Evolutionary conservation across 169 alveolate species (phyloP), one percentile per base, ranked within the genome.

Genomic region (Theileria parva): DNA sequence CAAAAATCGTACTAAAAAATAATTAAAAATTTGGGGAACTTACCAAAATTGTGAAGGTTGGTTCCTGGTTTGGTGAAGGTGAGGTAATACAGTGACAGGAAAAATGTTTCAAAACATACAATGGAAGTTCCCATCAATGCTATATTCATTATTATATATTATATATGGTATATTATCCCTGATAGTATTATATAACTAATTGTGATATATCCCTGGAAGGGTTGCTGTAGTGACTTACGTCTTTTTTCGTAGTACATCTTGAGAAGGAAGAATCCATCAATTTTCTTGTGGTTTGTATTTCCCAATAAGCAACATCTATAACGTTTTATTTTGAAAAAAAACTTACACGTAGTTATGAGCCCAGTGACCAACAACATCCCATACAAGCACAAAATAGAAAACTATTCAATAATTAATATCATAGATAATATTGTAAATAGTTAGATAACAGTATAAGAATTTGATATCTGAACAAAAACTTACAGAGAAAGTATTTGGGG

Each of bases 291-390:
- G 80, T 85, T 78, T 19, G 74, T 57, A 53, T 48, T 60, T 21
- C 79, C 78, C 28, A 51, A 25, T 19, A 77, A 27, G 5, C 85
- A 77, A 50, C 91, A 85, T 0, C 91, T 85, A 34, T 1, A 19
- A 19, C 53, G 70, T 6, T 19, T 1, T 2, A 34, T 15, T 13
- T 68, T 7, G 67, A 15, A 4, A 28, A 7, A 28, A n/a, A 17
- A 76, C 89, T 59, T 77, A 85, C 91, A 80, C 87, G 48, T 85
- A 85, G 84, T 77, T 77, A 84, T 85, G 87, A 15, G 79, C 4
- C 87, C 91, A 77, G 67, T 85, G 91, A 4, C 91, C 91, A 48
- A 74, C 74, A 51, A 85, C 63, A 64, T 85, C 91, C 44, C 61
- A 25, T 65, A 65, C 59, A 65, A 19, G 59, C 13, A 65, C 32